These are phyloP conservation scores for Quercus ilex DNA, from an alignment of 306 rosid species.

Conservation along the genomic window DNA sequence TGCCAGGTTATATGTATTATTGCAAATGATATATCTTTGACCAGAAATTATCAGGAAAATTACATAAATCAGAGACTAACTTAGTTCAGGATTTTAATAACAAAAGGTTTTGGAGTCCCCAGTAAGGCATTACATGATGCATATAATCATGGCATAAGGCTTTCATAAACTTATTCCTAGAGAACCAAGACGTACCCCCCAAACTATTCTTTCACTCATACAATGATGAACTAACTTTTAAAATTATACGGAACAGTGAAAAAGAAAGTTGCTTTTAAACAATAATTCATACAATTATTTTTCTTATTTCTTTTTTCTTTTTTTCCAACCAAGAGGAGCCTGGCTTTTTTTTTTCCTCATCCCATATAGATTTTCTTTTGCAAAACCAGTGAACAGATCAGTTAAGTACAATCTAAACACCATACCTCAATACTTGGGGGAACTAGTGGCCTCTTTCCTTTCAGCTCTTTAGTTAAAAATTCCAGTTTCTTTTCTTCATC, in stretches of 20 bases:
- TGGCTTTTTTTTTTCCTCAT: not conserved
- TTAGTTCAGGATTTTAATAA: no score
- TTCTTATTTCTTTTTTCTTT: not conserved
- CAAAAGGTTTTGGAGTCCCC: no score
- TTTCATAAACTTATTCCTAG: no score
- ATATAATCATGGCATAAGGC: no score
- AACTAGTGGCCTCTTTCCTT: constrained; percentile 92
- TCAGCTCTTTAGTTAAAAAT: constrained; percentile 76
- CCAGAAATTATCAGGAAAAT: no score
- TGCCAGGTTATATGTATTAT: no score
- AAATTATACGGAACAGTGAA: not conserved
- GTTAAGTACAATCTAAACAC: not conserved
- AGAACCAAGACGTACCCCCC: no score
- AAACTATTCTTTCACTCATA: no score
- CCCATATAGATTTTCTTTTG: not conserved
- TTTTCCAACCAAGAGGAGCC: not conserved
- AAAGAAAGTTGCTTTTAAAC: not conserved
- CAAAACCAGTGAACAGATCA: not conserved
- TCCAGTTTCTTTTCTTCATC: constrained; percentile 88
- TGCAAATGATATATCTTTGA: no score
- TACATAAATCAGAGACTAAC: no score
- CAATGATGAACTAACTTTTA: no score
- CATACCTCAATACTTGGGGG: constrained; percentile 75
- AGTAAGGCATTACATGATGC: no score
- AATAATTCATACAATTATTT: not conserved